Percentiles rank a stretch among this genome's conserved stretches.
phyloP scores from a whole-genome alignment of 768 basidiomycete genomes.

The Thelephora ganbajun region DNA sequence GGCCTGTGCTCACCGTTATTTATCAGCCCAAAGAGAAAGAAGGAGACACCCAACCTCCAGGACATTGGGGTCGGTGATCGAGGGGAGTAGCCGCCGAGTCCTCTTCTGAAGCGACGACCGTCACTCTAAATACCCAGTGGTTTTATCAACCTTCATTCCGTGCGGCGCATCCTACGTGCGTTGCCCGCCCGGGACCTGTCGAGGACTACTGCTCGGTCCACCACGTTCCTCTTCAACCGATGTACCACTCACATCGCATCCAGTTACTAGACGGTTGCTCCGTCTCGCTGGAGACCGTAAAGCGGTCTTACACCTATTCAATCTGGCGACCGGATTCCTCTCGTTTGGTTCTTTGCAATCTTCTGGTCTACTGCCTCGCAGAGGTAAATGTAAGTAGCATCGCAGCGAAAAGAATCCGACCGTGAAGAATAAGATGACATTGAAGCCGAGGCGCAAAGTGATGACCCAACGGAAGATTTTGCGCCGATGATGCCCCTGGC shows the following conservation, averaged over 20 bases:
- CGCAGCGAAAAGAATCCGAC: too few relatives aligned
- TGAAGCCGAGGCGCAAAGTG: too few relatives aligned
- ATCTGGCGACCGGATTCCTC: slow-evolving; percentile 38
- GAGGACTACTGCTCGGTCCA: slow-evolving; percentile 27
- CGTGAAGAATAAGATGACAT: too few relatives aligned
- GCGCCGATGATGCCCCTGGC: too few relatives aligned
- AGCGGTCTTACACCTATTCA: slow-evolving; percentile 41
- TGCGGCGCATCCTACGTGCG: slow-evolving; percentile 70
- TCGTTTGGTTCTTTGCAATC: slow-evolving; percentile 7
- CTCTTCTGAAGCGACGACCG: too few relatives aligned
- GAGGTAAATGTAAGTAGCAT: slow-evolving; percentile 15
- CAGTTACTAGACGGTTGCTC: slow-evolving; percentile 27
- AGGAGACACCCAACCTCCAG: slow-evolving; percentile 39
- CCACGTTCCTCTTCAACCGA: slow-evolving; percentile 5
- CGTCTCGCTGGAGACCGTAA: slow-evolving; percentile 38
- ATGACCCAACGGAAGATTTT: too few relatives aligned
- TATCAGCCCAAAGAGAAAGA: slow-evolving; percentile 85
- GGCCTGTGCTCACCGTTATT: slow-evolving; percentile 73
- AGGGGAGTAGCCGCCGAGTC: background rate
- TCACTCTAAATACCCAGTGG: too few relatives aligned
- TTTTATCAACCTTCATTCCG: slow-evolving; percentile 33
- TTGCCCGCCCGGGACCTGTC: slow-evolving; percentile 39
- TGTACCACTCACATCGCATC: slow-evolving; percentile 1
- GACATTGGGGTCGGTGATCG: slow-evolving; percentile 8
- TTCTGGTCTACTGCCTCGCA: slow-evolving; percentile 38